Conservation (phyloP, 2,329 filamentous ascomycete species). For the Botryotinia globosa region DNA sequence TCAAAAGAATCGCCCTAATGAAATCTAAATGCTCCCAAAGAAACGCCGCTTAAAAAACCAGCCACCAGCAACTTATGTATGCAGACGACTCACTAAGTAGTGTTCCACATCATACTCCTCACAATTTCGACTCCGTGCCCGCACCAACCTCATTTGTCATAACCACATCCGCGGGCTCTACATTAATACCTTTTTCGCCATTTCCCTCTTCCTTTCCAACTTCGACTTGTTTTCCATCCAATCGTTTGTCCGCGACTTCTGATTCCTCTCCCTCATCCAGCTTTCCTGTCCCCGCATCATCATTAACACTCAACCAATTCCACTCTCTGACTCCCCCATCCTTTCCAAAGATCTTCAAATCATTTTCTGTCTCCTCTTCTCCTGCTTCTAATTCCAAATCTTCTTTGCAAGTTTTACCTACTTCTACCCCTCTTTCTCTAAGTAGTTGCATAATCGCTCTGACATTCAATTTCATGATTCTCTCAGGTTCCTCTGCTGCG, state of each 20-base stretch:
- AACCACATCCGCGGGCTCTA: slow-evolving; percentile 27
- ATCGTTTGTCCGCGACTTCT: background rate
- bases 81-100: background rate
- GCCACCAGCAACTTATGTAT: background rate
- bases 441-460: slow-evolving; percentile 57
- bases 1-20: background rate
- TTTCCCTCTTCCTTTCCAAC: slow-evolving; percentile 13
- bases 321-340: slow-evolving; percentile 33
- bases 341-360: slow-evolving; percentile 32
- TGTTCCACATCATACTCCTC: background rate
- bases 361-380: slow-evolving; percentile 25
- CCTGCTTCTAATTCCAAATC: slow-evolving; percentile 40
- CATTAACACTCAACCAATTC: slow-evolving; percentile 33
- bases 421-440: slow-evolving; percentile 48
- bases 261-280: slow-evolving; percentile 27
- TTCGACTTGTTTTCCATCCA: slow-evolving; percentile 11
- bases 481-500: slow-evolving; percentile 55
- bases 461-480: slow-evolving; percentile 57
- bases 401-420: slow-evolving; percentile 47
- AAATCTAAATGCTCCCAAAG: background rate
- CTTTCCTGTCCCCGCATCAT: background rate
- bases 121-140: background rate
- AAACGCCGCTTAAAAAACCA: accelerated
- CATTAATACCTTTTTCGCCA: background rate
- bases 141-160: slow-evolving; percentile 24